phyloP scores from a whole-genome alignment of 768 basidiomycete genomes.

The Kwoniella botswanensis region DNA sequence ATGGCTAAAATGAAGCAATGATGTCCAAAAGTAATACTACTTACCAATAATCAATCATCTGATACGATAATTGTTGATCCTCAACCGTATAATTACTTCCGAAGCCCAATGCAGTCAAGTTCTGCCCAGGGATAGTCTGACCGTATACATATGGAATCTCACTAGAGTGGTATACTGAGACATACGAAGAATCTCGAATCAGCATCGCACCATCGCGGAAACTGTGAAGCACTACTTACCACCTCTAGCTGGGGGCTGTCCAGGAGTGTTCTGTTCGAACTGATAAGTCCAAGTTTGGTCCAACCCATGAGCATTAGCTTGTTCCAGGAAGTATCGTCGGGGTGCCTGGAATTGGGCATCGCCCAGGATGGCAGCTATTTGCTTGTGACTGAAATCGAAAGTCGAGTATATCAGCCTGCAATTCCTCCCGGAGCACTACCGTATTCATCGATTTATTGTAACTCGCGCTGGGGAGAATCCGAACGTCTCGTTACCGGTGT shows the following conservation, averaged over 20 bases:
- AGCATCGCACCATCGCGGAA: not conserved
- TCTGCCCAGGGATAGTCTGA: not conserved
- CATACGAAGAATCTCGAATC: not conserved
- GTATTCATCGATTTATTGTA: not conserved
- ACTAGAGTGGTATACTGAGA: constrained; percentile 15
- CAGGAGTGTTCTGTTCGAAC: constrained; percentile 36
- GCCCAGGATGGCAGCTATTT: constrained; percentile 41
- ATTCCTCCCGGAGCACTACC: too few species aligned
- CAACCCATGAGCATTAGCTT: constrained; percentile 35
- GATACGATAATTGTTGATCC: constrained; percentile 32
- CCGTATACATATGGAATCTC: constrained; percentile 26
- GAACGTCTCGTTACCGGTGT: constrained; percentile 52
- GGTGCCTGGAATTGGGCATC: constrained; percentile 50
- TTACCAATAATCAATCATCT: constrained; percentile 53
- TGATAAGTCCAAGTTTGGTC: constrained; percentile 49
- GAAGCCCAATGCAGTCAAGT: not conserved
- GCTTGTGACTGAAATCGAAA: constrained; percentile 42
- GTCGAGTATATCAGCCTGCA: not conserved
- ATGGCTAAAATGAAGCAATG: not conserved
- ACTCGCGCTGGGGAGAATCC: constrained; percentile 35
- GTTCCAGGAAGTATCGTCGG: constrained; percentile 47
- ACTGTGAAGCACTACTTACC: not conserved
- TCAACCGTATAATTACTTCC: constrained; percentile 32
- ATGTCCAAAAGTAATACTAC: not conserved
- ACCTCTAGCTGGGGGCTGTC: not conserved